Conservation (phyloP, 148 eudicot species). For the Rhododendron williamsianum region DNA sequence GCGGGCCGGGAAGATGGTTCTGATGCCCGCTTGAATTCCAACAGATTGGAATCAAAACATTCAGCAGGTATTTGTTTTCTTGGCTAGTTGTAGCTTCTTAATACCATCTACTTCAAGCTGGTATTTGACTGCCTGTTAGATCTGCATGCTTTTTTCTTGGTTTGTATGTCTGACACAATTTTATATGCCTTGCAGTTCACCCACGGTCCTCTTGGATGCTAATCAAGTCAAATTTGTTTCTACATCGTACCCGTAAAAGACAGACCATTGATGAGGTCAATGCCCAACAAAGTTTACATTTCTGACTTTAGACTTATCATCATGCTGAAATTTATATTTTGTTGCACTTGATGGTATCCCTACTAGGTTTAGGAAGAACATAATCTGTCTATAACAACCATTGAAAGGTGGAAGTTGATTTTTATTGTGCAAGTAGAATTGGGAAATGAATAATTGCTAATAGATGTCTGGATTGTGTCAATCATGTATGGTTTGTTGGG, state of each 20-base stretch:
- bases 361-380: background rate
- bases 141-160: constrained; percentile 5
- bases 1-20: constrained; percentile 70
- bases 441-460: background rate
- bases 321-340: background rate
- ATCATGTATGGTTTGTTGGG: background rate
- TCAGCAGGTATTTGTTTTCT: constrained; percentile 43
- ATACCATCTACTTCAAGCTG: background rate
- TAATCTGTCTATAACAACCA: background rate
- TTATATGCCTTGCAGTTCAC: constrained; percentile 32
- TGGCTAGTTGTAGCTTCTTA: constrained; percentile 4
- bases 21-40: constrained; percentile 30
- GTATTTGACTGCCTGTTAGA: background rate
- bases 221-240: constrained; percentile 70
- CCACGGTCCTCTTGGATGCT: constrained; percentile 70
- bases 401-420: background rate
- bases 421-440: background rate
- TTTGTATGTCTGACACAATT: constrained; percentile 4
- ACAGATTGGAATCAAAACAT: constrained; percentile 30
- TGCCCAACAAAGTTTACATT: constrained; percentile 1
- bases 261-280: constrained; percentile 88
- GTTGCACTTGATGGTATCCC: constrained; percentile 1
- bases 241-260: constrained; percentile 78
- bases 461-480: background rate
- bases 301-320: background rate